Base-by-base conservation (phyloP, 1,139 yeast species). In the Citeromyces siamensis region DNA sequence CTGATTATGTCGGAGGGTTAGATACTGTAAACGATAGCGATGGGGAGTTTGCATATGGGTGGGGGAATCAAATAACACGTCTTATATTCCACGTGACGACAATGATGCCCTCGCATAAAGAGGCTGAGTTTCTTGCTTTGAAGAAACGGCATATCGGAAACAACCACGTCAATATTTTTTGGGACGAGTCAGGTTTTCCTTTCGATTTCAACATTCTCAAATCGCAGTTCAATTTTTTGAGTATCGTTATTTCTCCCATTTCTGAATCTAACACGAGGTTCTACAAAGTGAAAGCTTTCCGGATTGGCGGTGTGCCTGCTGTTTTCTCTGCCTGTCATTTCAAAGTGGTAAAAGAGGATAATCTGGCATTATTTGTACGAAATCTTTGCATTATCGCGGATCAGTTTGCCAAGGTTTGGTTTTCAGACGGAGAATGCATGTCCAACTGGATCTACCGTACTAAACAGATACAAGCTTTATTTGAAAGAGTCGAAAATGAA, bases 131-230 rank as follows among this genome's bases (percentile, higher is more conserved):
- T 18, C 60, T 59, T 36, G 70, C 80, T 13, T 55, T 67, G 50
- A 85, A 84, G 54, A 85, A 85, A 54, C 60, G 90, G 39, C 95
- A 85, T 51, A 80, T 85, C 45, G 95, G 95, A 4, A 85, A 85
- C 57, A 73, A 84, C 52, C 77, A 76, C 52, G 93, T 85, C 38
- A 82, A 81, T 49, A 72, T 84, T 33, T 84, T 69, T 52, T 85
- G 73, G 56, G 85, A 84, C 50, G 94, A 84, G 46, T 75, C 86
- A 10, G 74, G 75, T 1, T 54, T 59, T 9, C 72, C 75, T 6
- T 82, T 81, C 56, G 71, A 79, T 44, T 81, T 82, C 58, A 81
- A 81, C 46, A 56, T 76, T 32, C 74, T 85, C 43, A 70, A 72
- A 51, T 72, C 86, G 12, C 94, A 85, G 55, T 85, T 85, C 63